phyloP scores from a whole-genome alignment of 176 grass and related monocot genomes.

The Avena insularis region DNA sequence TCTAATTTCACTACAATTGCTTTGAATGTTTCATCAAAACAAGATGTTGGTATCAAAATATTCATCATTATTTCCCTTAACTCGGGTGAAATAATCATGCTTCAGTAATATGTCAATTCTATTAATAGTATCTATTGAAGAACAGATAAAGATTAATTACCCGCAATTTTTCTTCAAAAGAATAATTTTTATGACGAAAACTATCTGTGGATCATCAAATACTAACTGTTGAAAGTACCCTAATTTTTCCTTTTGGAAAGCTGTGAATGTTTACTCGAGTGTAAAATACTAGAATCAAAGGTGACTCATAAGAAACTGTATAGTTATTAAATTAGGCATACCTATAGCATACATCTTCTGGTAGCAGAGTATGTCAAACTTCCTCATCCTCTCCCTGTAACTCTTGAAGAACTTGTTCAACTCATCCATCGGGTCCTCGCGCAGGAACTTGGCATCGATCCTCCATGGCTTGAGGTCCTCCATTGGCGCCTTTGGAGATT shows the following conservation, averaged over 20 bases:
- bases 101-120: not conserved
- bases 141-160: not conserved
- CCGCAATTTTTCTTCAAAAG: not conserved
- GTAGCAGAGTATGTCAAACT: conserved; percentile 88
- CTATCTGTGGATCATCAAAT: not conserved
- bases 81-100: not conserved
- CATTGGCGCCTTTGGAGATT: conserved; percentile 65
- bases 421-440: conserved; percentile 85
- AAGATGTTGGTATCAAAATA: not conserved
- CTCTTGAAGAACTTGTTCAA: conserved; percentile 95
- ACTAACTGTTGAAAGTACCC: not conserved
- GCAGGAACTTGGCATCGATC: conserved; percentile 82
- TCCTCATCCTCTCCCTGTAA: conserved; percentile 97
- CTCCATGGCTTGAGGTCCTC: conserved; percentile 93
- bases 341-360: conserved; percentile 98
- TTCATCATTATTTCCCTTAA: not conserved
- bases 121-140: not conserved
- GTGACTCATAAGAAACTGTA: not conserved
- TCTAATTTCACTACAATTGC: not conserved
- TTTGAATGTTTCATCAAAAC: not conserved
- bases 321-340: conserved; percentile 40
- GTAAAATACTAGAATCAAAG: conserved; percentile 21
- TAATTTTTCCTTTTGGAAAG: not conserved
- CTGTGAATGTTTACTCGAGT: not conserved
- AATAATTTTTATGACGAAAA: not conserved